Evolutionary conservation across 345 rosid genomes (phyloP), one percentile per base, ranked within the genome.

Genomic region (Nephelium lappaceum): DNA sequence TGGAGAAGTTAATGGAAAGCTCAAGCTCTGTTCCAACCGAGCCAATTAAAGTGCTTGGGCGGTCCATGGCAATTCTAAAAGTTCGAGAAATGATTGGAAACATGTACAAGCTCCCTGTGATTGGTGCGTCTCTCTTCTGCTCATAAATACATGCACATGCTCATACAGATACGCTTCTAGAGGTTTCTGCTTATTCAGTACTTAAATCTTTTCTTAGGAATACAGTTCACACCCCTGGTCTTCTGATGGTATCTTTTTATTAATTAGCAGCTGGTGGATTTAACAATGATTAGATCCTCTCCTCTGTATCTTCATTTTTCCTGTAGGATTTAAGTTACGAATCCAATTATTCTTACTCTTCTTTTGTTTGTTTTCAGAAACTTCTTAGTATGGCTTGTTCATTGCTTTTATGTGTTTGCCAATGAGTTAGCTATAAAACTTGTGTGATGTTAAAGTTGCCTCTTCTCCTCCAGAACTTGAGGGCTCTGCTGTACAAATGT

Each of bases 31-130:
- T 57, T 80, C 77, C 92, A 63, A 73, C 66, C 12, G 76, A 71
- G 36, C 89, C 93, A 75, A 86, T 84, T 67, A 88, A 91, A 88
- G 90, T 80, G 21, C 94, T 96, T 77, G 98, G 99, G 79, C 91
- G 80, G 82, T 88, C 92, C 61, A 91, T 89, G 79, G 84, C 95
- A 8, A 72, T 90, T 68, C 72, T 86, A 23, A 94, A 92, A 85
- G 83, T 94, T 58, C 92, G 90, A 78, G 95, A 94, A 81, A 72
- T 92, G 82, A 86, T 89, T 6, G 95, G 97, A 80, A 82, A 81
- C 81, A 63, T 84, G 11, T 85, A 78, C 84, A 79, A 64, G 76
- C 83, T 88, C 64, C 84, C 95, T 21, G 84, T 86, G 42, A 70
- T 47, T 67, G 98, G 99, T 96, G 80, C 39, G 89, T 81, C 63